Conservation (phyloP, 345 rosid genomes). For the Isatis tinctoria region DNA sequence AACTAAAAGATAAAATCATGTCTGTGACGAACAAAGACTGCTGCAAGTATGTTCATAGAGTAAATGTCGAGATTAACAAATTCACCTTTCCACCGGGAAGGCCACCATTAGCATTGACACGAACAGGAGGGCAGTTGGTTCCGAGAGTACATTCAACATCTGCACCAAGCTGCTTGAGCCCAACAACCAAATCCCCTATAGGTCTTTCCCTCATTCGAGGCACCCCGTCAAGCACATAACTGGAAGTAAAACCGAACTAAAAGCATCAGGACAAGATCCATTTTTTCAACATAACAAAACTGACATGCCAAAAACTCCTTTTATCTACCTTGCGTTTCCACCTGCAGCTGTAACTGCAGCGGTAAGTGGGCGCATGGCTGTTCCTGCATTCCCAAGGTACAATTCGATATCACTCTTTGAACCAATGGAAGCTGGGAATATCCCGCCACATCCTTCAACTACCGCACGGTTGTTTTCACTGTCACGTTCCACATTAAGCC, state of each 20-base stretch:
- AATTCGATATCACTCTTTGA: constrained; percentile 56
- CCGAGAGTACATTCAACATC: constrained; percentile 68
- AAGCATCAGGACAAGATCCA: not conserved
- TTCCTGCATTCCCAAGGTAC: constrained; percentile 96
- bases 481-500: constrained; percentile 59
- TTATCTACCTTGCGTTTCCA: constrained; percentile 69
- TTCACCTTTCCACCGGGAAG: constrained; percentile 94
- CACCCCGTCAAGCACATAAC: constrained; percentile 92
- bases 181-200: constrained; percentile 79
- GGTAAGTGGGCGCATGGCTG: constrained; percentile 96
- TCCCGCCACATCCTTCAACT: constrained; percentile 86
- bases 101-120: constrained; percentile 73
- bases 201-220: constrained; percentile 98
- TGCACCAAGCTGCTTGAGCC: constrained; percentile 95
- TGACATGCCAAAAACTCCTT: not conserved
- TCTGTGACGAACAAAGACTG: not conserved
- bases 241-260: constrained; percentile 21
- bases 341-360: constrained; percentile 92
- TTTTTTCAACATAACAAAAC: not conserved
- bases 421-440: constrained; percentile 59
- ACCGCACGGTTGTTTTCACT: constrained; percentile 49
- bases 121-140: constrained; percentile 90
- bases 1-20: not conserved
- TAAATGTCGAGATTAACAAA: not conserved
- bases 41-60: not conserved